phyloP scores from a whole-genome alignment of 2,329 filamentous ascomycete species.

The Orbilia javanica region DNA sequence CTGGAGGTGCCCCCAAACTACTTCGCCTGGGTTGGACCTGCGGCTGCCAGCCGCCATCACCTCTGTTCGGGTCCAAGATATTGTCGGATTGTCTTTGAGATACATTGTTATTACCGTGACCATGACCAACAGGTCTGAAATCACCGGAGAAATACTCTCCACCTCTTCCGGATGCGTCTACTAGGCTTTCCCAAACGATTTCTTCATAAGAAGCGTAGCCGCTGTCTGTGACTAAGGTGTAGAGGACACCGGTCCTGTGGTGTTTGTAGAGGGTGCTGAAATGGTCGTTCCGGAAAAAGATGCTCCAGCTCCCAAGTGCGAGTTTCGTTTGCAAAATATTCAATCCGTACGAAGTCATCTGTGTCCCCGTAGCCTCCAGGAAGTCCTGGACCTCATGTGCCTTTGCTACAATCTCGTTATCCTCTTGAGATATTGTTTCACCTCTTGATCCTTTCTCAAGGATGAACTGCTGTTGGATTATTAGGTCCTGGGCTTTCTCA shows the following conservation, averaged over 20 bases:
- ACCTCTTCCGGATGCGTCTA: slow-evolving; percentile 85
- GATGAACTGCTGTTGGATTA: slow-evolving; percentile 88
- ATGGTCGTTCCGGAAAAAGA: slow-evolving; percentile 96
- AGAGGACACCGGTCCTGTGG: slow-evolving; percentile 75
- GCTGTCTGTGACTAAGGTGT: slow-evolving; percentile 87
- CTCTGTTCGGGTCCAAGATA: slow-evolving; percentile 50
- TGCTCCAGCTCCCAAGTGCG: slow-evolving; percentile 82
- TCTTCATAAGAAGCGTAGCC: slow-evolving; percentile 90
- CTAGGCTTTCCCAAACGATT: slow-evolving; percentile 94
- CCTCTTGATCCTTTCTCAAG: slow-evolving; percentile 74
- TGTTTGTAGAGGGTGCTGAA: slow-evolving; percentile 95
- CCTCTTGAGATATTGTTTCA: slow-evolving; percentile 66
- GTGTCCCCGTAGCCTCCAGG: slow-evolving; percentile 82
- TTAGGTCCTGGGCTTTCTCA: slow-evolving; percentile 89
- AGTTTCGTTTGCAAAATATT: slow-evolving; percentile 78
- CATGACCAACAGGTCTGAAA: slow-evolving; percentile 81
- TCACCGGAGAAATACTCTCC: slow-evolving; percentile 91
- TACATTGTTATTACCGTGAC: slow-evolving; percentile 64
- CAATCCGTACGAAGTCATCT: slow-evolving; percentile 85
- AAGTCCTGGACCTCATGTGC: slow-evolving; percentile 87
- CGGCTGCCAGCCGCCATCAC: slow-evolving; percentile 47
- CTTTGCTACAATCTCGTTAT: slow-evolving; percentile 83
- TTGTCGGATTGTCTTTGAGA: slow-evolving; percentile 47
- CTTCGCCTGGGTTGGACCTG: slow-evolving; percentile 58
- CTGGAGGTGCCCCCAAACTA: slow-evolving; percentile 47